A percentile compares a stretch with the other conserved stretches of the same genome.
These are phyloP conservation scores for Cerioporus squamosus DNA, from an alignment of 1,284 basidiomycete genomes.

Conservation along the genomic window DNA sequence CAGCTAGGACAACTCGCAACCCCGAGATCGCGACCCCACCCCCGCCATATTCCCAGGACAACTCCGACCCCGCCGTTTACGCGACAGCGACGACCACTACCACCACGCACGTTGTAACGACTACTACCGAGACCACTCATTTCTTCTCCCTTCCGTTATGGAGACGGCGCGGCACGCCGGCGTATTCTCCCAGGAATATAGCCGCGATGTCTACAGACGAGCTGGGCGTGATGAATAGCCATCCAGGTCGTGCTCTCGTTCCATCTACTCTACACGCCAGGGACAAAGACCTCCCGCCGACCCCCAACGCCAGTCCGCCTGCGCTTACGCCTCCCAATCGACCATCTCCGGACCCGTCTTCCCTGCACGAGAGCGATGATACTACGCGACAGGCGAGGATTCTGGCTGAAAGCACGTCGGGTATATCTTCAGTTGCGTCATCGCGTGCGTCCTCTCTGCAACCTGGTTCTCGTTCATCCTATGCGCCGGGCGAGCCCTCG, in stretches of 20 bases:
- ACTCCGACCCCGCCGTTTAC: constrained; percentile 41
- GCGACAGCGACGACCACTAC: constrained; percentile 50
- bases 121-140: constrained; percentile 55
- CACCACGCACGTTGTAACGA: constrained; percentile 54
- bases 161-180: constrained; percentile 49
- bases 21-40: constrained; percentile 35
- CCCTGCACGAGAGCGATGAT: constrained; percentile 13
- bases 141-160: constrained; percentile 71
- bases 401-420: constrained; percentile 11
- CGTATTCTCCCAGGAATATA: constrained; percentile 26
- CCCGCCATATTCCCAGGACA: constrained; percentile 45
- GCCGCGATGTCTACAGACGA: constrained; percentile 34
- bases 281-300: constrained; percentile 73
- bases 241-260: constrained; percentile 16
- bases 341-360: constrained; percentile 9
- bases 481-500: constrained; percentile 26
- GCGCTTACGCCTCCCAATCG: constrained; percentile 14
- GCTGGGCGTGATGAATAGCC: constrained; percentile 27
- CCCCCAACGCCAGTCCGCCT: constrained; percentile 43
- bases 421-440: constrained; percentile 11
- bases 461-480: constrained; percentile 20
- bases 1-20: constrained; percentile 24
- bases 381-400: constrained; percentile 2
- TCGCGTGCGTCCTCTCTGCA: constrained; percentile 26
- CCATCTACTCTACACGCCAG: constrained; percentile 37